phyloP scores from a whole-genome alignment of 345 rosid species.

The Angophora floribunda region DNA sequence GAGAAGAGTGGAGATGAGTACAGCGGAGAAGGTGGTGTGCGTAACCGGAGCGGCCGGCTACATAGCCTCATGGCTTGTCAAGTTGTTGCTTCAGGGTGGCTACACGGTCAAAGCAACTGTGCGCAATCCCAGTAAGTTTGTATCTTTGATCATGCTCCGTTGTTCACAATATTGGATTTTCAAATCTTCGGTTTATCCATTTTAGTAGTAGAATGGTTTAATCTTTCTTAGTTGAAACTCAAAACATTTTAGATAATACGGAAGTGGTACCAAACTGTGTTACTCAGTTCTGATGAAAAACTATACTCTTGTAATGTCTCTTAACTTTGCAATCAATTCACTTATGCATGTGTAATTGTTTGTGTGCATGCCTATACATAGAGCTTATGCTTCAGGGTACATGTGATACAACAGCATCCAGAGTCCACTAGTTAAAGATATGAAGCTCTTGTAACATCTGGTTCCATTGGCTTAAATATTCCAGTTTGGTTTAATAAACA shows the following conservation, averaged over 20 bases:
- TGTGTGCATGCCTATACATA: neutral
- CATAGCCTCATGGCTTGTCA: constrained; percentile 12
- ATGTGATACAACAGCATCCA: neutral
- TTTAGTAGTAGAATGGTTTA: neutral
- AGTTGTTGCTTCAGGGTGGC: neutral
- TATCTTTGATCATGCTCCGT: neutral
- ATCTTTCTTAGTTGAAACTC: neutral
- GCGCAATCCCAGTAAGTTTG: constrained; percentile 1
- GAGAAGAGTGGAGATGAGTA: neutral
- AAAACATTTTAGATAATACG: neutral
- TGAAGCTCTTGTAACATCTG: neutral
- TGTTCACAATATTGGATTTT: neutral
- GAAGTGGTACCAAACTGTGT: neutral
- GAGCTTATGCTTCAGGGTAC: neutral
- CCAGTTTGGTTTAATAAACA: neutral
- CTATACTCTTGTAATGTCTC: neutral
- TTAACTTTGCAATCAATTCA: neutral
- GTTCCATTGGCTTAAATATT: neutral
- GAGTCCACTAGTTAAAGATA: neutral
- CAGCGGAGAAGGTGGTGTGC: neutral
- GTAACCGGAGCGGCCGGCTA: constrained; percentile 1
- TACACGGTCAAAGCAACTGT: constrained; percentile 11
- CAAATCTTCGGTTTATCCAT: neutral
- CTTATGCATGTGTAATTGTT: neutral
- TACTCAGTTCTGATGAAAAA: neutral